phyloP scores from a whole-genome alignment of 1,284 basidiomycete genomes.

The Neonothopanus nambi region DNA sequence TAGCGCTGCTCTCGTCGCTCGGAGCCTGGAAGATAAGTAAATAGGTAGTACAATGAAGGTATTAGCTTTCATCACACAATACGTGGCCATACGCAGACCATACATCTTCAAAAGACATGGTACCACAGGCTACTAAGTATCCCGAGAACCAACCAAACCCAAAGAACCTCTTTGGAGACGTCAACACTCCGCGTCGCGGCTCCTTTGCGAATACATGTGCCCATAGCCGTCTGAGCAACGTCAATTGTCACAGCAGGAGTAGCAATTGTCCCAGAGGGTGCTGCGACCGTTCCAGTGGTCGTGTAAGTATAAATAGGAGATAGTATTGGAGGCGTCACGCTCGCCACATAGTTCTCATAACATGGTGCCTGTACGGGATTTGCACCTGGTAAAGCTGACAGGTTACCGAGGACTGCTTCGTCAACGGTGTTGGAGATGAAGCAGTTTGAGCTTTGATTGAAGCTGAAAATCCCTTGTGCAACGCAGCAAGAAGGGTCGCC shows the following conservation, averaged over 20 bases:
- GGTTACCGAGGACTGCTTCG: constrained; percentile 24
- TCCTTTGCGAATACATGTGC: constrained; percentile 15
- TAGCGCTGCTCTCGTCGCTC: no score
- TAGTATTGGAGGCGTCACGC: constrained; percentile 9
- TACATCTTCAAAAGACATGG: no score
- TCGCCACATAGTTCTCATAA: constrained; percentile 12
- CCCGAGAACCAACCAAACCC: no score
- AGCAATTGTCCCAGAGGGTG: constrained; percentile 9
- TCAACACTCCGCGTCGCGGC: not conserved
- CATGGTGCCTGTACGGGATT: constrained; percentile 17
- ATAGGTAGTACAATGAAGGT: no score
- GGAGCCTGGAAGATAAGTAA: no score
- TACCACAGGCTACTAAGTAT: no score
- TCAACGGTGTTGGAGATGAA: constrained; percentile 37
- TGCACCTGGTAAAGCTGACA: constrained; percentile 9
- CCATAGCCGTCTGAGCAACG: constrained; percentile 7
- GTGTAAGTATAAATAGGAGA: constrained; percentile 10
- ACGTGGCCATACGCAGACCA: no score
- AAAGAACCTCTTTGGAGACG: not conserved
- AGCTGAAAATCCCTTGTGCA: constrained; percentile 35
- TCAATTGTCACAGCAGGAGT: constrained; percentile 1
- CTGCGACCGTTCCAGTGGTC: not conserved
- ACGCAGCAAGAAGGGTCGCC: constrained; percentile 32
- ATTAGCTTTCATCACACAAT: no score
- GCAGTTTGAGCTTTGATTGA: constrained; percentile 33